A percentile compares a stretch with the other conserved stretches of the same genome.
phyloP scores from a whole-genome alignment of 192 early-diverging fungal genomes.

The Spinellus fusiger region DNA sequence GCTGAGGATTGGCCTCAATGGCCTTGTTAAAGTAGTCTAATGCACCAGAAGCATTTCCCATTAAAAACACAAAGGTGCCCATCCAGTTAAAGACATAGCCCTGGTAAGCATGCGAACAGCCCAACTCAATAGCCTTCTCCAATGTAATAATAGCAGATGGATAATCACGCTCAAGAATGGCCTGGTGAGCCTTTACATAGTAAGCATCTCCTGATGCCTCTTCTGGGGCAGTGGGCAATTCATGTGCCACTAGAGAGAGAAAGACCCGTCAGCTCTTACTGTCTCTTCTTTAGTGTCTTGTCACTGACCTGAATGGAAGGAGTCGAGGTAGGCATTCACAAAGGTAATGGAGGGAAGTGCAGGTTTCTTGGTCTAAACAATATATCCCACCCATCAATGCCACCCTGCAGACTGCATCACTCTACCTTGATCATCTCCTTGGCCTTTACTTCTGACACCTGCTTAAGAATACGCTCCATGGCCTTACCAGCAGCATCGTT shows the following conservation, averaged over 20 bases:
- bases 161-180: constrained; percentile 50
- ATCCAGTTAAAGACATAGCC: constrained; percentile 78
- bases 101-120: constrained; percentile 39
- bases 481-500: constrained; percentile 72
- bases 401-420: background rate
- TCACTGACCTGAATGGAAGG: constrained; percentile 57
- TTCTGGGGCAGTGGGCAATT: constrained; percentile 10
- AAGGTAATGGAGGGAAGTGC: constrained; percentile 89
- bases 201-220: constrained; percentile 40
- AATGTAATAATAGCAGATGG: constrained; percentile 53
- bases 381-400: background rate
- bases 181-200: constrained; percentile 49
- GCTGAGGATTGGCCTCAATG: constrained; percentile 66
- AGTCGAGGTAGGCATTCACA: constrained; percentile 90
- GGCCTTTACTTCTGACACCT: constrained; percentile 70
- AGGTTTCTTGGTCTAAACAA: constrained; percentile 33
- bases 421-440: constrained; percentile 60
- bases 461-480: constrained; percentile 87
- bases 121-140: constrained; percentile 59
- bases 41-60: constrained; percentile 71
- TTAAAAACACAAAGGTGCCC: constrained; percentile 86
- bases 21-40: constrained; percentile 73
- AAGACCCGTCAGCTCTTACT: background rate
- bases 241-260: constrained; percentile 6
- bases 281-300: background rate